Conservation (phyloP, 257 asterid species). For the Solanum neorickii region DNA sequence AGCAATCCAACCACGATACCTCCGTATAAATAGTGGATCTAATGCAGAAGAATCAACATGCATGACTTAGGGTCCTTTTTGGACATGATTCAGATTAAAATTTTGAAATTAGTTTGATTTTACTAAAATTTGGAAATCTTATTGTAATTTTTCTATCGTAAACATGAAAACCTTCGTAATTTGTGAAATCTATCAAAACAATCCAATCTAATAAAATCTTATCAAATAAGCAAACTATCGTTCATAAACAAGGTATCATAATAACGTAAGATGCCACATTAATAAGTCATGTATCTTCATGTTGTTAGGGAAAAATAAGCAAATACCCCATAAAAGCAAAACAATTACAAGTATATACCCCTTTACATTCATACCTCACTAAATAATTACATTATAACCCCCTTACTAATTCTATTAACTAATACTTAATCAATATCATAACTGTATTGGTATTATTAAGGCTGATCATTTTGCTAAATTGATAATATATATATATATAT, state of each 20-base stretch:
- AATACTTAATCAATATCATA: too few relatives aligned
- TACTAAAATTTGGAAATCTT: not conserved
- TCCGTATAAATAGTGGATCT: not conserved
- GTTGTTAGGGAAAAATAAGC: not conserved
- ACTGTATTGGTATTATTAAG: too few relatives aligned
- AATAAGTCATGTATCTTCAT: not conserved
- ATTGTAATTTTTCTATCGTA: too few relatives aligned
- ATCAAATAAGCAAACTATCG: too few relatives aligned
- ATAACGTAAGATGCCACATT: not conserved
- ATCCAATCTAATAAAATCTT: not conserved
- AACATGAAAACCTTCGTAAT: too few relatives aligned
- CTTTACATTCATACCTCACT: too few relatives aligned
- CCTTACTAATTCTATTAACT: too few relatives aligned
- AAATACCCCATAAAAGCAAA: too few relatives aligned
- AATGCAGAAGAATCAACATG: not conserved
- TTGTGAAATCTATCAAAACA: not conserved
- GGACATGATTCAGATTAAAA: not conserved
- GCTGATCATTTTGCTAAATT: too few relatives aligned
- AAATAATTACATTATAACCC: too few relatives aligned
- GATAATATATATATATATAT: too few relatives aligned
- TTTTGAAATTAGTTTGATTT: not conserved
- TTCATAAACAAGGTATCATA: not conserved
- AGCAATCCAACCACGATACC: not conserved
- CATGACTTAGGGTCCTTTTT: not conserved
- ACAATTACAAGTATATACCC: too few relatives aligned